Evolutionary conservation across 2,329 filamentous ascomycete genomes (phyloP).

Genomic region (Didymella segeticola): DNA sequence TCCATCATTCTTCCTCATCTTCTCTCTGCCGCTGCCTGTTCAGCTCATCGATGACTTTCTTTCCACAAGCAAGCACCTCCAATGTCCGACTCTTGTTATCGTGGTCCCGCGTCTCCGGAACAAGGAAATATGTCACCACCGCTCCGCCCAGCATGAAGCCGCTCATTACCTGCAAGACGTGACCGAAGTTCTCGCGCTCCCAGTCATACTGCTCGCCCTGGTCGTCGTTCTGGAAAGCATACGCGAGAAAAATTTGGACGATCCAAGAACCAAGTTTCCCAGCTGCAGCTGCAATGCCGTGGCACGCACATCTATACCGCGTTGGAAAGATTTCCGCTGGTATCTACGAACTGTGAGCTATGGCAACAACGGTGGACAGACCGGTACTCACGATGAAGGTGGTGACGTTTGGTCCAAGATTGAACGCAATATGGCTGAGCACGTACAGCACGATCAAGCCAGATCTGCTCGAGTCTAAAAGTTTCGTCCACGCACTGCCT

Average conservation of each 20-base stretch:
- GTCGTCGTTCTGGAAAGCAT: conserved; percentile 32
- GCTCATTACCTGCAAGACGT: conserved; percentile 43
- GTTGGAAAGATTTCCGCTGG: conserved; percentile 65
- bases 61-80: conserved; percentile 41
- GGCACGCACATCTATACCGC: conserved; percentile 60
- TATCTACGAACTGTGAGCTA: conserved; percentile 55
- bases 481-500: conserved; percentile 39
- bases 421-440: conserved; percentile 45
- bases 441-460: conserved; percentile 43
- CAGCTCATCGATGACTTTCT: conserved; percentile 39
- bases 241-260: conserved; percentile 50
- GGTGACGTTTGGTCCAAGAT: conserved; percentile 45
- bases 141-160: conserved; percentile 45
- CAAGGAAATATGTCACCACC: conserved; percentile 39
- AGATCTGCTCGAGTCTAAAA: conserved; percentile 33
- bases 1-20: conserved; percentile 29
- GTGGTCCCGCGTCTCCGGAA: conserved; percentile 43
- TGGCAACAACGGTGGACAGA: too few species aligned
- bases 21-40: conserved; percentile 34
- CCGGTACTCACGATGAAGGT: conserved; percentile 43
- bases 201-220: conserved; percentile 25
- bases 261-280: conserved; percentile 62
- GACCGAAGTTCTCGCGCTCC: conserved; percentile 40
- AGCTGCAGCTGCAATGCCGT: conserved; percentile 61
- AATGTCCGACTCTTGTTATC: conserved; percentile 43